Base-by-base conservation (phyloP, 2,329 filamentous ascomycete species). In the Aureobasidium zeae region DNA sequence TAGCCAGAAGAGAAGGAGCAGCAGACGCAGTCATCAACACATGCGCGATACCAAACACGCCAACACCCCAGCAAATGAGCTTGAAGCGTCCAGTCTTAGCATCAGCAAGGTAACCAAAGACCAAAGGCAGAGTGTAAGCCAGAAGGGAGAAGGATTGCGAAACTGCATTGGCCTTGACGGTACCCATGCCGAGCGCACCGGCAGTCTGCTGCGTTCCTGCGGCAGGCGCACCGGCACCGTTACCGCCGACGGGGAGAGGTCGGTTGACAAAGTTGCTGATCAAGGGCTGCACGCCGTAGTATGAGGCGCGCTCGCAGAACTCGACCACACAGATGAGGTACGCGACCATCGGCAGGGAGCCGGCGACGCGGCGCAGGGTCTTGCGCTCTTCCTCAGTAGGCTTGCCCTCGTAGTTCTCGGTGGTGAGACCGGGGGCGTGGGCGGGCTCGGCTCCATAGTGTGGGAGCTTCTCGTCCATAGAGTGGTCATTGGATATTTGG, bases 201-300 rank as follows among this genome's bases (percentile, higher is more conserved):
- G 71, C 73, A 2, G 57, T 60, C 30, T 60, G 54, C 29, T 62
- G 50, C 3, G 56, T 53, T 3, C 55, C 58, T 32, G 48, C 47
- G 1, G 57, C 48, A 13, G 56, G 55, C 20, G 60, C 60, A 30
- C 61, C 61, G 19, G 57, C 53, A 17, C 59, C 61, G 41, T 60
- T 59, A 1, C 61, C 59, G 6, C 59, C 61, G 12, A 34, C 49
- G 1, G 78, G 78, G 3, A 83, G 55, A 3, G 73, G 70, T 8
- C 73, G 72, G 52, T 81, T 73, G 53, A 82, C 71, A 52, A 72
- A 82, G 56, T 82, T 82, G 49, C 66, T 67, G 56, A 78, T 77
- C 6, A 73, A 60, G 0, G 69, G 70, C 48, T 71, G 66, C 5
- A 70, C 64, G 48, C 75, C 76, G 53, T 77, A 77, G 63, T 74